Base-by-base conservation (phyloP, 345 rosid genomes). In the Pistacia atlantica region DNA sequence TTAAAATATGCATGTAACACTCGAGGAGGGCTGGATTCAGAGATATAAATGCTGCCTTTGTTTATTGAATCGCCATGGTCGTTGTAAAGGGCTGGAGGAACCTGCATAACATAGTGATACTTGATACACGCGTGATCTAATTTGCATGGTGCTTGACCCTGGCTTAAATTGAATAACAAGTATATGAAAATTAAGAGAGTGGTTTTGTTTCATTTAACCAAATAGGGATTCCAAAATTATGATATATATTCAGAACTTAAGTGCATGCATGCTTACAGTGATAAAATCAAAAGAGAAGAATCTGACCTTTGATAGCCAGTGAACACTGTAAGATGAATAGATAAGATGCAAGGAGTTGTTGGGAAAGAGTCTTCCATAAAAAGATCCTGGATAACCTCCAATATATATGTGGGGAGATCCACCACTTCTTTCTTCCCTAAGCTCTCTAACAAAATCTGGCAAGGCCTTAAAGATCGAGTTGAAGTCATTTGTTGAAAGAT, bases 271-370 rank as follows among this genome's bases (percentile, higher is more conserved):
- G 54, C 54, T 49, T 1, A 8, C 5, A 42, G 46, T 42, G 55
- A 18, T 54, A 54, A 54, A 54, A 54, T 7, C 28, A 31, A 46
- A 37, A n/a, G 58, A 68, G 37, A 28, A 49, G 8, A 51, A 38
- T 13, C 28, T 38, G 14, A 94, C 98, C 95, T 85, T 89, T 35
- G 99, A 95, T 14, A 95, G 89, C 99, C 99, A 95, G 90, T 95
- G 98, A 78, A 93, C 80, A 68, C 97, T 90, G 81, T 85, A 80
- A 68, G 94, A 90, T 8, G 98, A 87, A 54, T 90, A 80, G 59
- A 90, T 83, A 69, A 95, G 91, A 86, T 95, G 97, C 77, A 95
- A 67, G 73, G 80, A 83, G 16, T 84, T 83, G 79, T 77, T 71
- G 20, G 98, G 97, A 78, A 95, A 91, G 64, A 93, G 80, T 65